These are phyloP conservation scores for Pachysandra terminalis DNA, from an alignment of 164 flowering plant species.

Conservation along the genomic window DNA sequence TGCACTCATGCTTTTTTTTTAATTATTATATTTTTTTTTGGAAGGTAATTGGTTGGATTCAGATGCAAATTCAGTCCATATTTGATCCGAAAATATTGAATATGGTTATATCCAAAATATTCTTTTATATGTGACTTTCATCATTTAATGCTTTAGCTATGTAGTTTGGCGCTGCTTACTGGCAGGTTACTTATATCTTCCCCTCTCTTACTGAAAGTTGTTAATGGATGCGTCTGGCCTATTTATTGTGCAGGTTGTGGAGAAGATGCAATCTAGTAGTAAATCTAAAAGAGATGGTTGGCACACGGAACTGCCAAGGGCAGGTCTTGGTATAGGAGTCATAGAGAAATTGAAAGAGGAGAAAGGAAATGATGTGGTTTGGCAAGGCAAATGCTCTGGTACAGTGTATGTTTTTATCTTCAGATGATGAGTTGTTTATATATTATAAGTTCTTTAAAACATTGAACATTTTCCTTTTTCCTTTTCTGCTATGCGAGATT, in stretches of 20 bases:
- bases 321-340: conserved; percentile 62
- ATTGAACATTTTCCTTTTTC: not conserved
- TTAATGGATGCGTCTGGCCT: not conserved
- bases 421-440: not conserved
- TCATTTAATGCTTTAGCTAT: not conserved
- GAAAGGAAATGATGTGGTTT: conserved; percentile 65
- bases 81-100: too few relatives aligned
- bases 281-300: conserved; percentile 73
- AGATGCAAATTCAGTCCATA: too few relatives aligned
- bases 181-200: not conserved
- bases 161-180: not conserved
- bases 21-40: too few relatives aligned
- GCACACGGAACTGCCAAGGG: conserved; percentile 62
- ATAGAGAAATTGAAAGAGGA: conserved; percentile 60
- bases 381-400: conserved; percentile 99
- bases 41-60: too few relatives aligned
- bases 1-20: too few relatives aligned
- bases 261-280: conserved; percentile 66
- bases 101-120: too few relatives aligned
- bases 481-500: not conserved
- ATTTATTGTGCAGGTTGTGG: conserved; percentile 61
- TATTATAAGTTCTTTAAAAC: not conserved
- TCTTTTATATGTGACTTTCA: not conserved
- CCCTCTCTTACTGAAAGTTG: not conserved
- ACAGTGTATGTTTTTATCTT: conserved; percentile 76